Evolutionary conservation across 805 yeast genomes (phyloP).

Genomic region (Candida pseudoglaebosa): DNA sequence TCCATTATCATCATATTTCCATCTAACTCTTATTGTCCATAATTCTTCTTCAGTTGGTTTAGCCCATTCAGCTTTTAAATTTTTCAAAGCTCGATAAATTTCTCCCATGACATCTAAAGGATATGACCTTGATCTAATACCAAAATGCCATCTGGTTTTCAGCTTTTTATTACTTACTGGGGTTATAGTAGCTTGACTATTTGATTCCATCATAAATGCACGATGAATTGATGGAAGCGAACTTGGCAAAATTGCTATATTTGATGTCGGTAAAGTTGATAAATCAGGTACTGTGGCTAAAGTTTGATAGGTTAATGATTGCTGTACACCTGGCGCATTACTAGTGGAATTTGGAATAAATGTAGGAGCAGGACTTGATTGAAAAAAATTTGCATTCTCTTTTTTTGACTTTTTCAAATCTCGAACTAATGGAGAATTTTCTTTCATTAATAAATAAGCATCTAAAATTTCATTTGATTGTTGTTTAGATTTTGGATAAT

Average conservation of each 20-base stretch:
- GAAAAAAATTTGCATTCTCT: slow-evolving; percentile 55
- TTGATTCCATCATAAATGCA: slow-evolving; percentile 75
- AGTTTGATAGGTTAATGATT: slow-evolving; percentile 44
- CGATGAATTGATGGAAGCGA: slow-evolving; percentile 92
- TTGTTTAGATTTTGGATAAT: slow-evolving; percentile 24
- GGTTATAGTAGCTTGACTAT: slow-evolving; percentile 24
- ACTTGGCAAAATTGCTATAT: slow-evolving; percentile 89
- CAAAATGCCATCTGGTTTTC: slow-evolving; percentile 97
- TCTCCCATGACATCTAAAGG: slow-evolving; percentile 99
- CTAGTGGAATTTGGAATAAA: slow-evolving; percentile 23
- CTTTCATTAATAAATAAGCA: slow-evolving; percentile 79
- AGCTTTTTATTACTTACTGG: slow-evolving; percentile 75
- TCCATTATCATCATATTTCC: slow-evolving; percentile 63
- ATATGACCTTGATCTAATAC: slow-evolving; percentile 91
- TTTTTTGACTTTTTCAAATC: slow-evolving; percentile 53
- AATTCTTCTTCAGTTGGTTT: slow-evolving; percentile 90
- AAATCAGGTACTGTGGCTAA: slow-evolving; percentile 45
- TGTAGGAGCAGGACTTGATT: slow-evolving; percentile 58
- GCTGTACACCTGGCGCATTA: slow-evolving; percentile 41
- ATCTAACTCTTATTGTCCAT: slow-evolving; percentile 94
- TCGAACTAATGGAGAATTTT: slow-evolving; percentile 66
- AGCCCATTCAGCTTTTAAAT: slow-evolving; percentile 96
- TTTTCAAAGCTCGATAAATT: slow-evolving; percentile 88
- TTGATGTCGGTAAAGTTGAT: slow-evolving; percentile 60
- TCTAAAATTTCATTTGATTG: slow-evolving; percentile 71